Percentiles rank a stretch among this genome's conserved stretches.
Conservation (phyloP, 345 rosid genomes). For the Geranium rotundifolium region DNA sequence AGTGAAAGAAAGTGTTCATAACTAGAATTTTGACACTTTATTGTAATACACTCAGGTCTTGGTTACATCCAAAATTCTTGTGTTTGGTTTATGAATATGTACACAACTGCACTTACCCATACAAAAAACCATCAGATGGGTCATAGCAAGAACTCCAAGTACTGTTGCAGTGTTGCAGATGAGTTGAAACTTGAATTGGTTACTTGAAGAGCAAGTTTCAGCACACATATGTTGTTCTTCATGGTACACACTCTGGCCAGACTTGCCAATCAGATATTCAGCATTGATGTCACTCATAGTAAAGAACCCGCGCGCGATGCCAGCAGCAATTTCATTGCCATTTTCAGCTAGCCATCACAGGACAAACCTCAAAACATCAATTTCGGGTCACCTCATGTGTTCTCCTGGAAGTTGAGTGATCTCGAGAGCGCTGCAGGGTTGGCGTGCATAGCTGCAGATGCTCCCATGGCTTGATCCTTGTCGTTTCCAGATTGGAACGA, state of each 20-base stretch:
- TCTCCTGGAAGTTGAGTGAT: slow-evolving; percentile 56
- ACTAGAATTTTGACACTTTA: neutral
- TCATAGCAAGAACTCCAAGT: neutral
- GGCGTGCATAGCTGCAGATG: slow-evolving; percentile 37
- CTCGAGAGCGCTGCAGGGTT: slow-evolving; percentile 74
- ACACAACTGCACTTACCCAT: neutral
- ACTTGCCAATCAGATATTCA: neutral
- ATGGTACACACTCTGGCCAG: neutral
- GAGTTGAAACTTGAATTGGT: neutral
- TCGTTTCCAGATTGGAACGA: slow-evolving; percentile 33
- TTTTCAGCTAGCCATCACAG: neutral
- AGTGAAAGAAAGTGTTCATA: neutral
- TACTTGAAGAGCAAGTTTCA: no score
- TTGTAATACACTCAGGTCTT: neutral
- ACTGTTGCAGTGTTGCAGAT: neutral
- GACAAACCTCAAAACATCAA: neutral
- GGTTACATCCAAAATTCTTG: neutral
- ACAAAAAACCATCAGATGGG: neutral
- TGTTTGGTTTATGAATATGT: neutral
- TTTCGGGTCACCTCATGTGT: slow-evolving; percentile 14
- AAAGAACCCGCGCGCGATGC: neutral
- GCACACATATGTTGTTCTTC: neutral
- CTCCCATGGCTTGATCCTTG: slow-evolving; percentile 16
- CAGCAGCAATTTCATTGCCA: neutral
- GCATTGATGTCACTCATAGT: neutral